Base-by-base conservation (phyloP, 495 filamentous ascomycete species). In the Neurospora sp. region DNA sequence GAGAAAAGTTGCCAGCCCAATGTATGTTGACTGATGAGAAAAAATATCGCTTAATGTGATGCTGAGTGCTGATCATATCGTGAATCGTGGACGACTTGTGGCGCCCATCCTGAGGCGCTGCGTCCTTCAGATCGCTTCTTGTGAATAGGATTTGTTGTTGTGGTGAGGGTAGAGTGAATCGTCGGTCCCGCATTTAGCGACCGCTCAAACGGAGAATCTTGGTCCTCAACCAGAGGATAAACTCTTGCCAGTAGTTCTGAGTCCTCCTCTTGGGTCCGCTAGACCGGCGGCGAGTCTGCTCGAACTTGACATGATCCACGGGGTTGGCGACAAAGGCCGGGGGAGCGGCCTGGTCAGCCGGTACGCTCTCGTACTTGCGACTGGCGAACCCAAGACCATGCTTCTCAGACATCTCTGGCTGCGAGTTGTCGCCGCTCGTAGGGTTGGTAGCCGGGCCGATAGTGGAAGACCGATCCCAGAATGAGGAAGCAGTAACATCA, bases 221-320 rank as follows among this genome's bases (percentile, higher is more conserved):
- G 8, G 86, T 88, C 62, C 86, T 79, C 11, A 89, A 72, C 87
- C 87, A 89, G 69, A 89, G 81, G 39, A 89, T 80, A 72, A 89
- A 86, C 38, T 81, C 84, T 5, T 84, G 85, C 86, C 86, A 89
- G 20, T 85, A 83, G 42, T 81, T 79, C 74, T 86, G 85, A 4
- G 87, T 88, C 80, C 84, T 87, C 72, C 81, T 82, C 80, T 87
- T 89, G n/a, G 86, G 80, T 38, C 75, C 80, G 76, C 78, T 83
- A n/a, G 75, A 76, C 41, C 84, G 77, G 39, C 79, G 79, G 5
- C 69, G 74, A 5, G 80, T 74, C 46, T 80, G 75, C 72, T 79
- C 77, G 72, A 84, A 83, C 35, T 76, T 77, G 40, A 83, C 79
- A 14, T 79, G 80, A 40, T 82, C 75, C 14, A 76, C 81, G 12